phyloP scores from a whole-genome alignment of 306 rosid species.

The Cotoneaster glaucophyllus region DNA sequence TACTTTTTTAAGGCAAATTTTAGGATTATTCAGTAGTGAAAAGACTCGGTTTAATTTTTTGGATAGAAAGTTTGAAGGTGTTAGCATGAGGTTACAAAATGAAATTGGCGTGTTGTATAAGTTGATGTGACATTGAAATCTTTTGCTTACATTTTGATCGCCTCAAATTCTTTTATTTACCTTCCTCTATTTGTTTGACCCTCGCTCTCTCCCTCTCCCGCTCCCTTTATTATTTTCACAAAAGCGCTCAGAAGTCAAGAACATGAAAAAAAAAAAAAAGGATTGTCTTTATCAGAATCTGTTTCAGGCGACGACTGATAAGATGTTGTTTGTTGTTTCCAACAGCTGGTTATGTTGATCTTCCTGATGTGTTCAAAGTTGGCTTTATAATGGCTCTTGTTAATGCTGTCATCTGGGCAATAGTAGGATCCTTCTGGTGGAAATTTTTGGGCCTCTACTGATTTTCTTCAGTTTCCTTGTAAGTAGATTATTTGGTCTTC shows the following conservation, averaged over 20 bases:
- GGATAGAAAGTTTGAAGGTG: not conserved
- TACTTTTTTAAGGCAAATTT: not conserved
- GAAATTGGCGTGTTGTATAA: too few species aligned
- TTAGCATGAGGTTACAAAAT: not conserved
- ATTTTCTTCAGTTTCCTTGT: conserved; percentile 26
- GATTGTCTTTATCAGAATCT: not conserved
- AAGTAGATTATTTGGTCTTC: conserved; percentile 29
- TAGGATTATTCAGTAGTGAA: not conserved
- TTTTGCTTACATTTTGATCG: not conserved
- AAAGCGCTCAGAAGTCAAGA: not conserved
- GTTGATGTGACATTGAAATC: not conserved
- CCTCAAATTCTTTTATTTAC: not conserved
- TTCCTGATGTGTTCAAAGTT: conserved; percentile 67
- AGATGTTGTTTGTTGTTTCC: conserved; percentile 17
- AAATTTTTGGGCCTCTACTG: conserved; percentile 81
- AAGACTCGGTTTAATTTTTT: not conserved
- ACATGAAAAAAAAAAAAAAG: not conserved
- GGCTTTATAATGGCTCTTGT: conserved; percentile 72
- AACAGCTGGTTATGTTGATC: conserved; percentile 89
- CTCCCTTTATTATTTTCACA: not conserved
- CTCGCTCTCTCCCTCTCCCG: not conserved
- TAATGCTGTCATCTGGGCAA: conserved; percentile 71
- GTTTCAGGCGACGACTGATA: conserved; percentile 13
- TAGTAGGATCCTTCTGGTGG: conserved; percentile 86
- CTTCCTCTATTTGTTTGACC: not conserved